These are phyloP conservation scores for Diaporthe sp. DNA, from an alignment of 2,329 filamentous ascomycete species.

Conservation along the genomic window DNA sequence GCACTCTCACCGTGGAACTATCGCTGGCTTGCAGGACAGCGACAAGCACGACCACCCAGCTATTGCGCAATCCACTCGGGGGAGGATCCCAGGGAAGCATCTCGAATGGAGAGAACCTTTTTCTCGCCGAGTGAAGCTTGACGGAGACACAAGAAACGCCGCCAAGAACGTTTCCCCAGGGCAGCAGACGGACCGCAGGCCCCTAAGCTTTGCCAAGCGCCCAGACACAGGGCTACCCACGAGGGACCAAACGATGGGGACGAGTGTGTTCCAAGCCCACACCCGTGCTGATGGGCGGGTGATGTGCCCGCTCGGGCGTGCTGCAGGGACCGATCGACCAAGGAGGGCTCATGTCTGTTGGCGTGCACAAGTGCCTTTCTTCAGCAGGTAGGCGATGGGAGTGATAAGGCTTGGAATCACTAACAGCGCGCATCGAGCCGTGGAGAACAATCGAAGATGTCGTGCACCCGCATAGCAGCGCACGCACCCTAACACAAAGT, in stretches of 20 bases:
- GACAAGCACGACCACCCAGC: neutral
- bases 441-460: neutral
- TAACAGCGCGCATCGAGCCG: neutral
- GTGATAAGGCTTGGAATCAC: neutral
- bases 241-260: constrained; percentile 29
- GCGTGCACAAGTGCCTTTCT: neutral
- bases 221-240: constrained; percentile 40
- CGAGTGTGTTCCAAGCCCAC: constrained; percentile 19
- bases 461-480: neutral
- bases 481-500: constrained; percentile 7
- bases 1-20: neutral
- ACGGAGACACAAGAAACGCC: constrained; percentile 15
- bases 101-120: neutral
- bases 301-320: constrained; percentile 19
- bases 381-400: neutral
- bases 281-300: neutral
- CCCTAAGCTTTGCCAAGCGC: constrained; percentile 55
- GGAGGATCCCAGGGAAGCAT: neutral
- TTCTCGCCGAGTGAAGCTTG: constrained; percentile 23
- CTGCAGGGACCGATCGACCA: constrained; percentile 7
- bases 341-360: neutral
- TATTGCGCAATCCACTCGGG: neutral
- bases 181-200: constrained; percentile 36
- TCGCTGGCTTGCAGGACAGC: neutral
- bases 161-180: constrained; percentile 44